These are phyloP conservation scores for Hypericum androsaemum DNA, from an alignment of 345 rosid genomes.

Conservation along the genomic window DNA sequence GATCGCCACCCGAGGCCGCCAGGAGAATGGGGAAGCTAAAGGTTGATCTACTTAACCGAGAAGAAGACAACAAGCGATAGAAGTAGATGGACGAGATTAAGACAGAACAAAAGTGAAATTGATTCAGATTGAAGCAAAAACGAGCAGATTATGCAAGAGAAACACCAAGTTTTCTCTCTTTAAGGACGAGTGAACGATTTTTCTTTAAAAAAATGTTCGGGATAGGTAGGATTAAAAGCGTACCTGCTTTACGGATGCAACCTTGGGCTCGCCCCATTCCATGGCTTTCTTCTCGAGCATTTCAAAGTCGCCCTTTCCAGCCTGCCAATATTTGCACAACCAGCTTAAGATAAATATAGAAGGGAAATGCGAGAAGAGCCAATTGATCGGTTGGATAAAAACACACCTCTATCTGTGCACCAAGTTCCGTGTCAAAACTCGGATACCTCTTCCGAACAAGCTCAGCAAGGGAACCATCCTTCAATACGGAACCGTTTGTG, in stretches of 20 bases:
- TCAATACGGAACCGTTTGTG: background rate
- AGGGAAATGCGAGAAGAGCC: no score
- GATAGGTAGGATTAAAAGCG: no score
- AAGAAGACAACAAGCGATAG: no score
- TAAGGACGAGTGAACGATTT: no score
- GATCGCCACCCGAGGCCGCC: no score
- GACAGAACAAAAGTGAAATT: no score
- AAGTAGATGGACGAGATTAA: no score
- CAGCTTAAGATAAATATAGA: background rate
- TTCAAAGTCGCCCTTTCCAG: conserved; percentile 77
- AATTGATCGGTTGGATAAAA: no score
- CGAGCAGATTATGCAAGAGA: background rate
- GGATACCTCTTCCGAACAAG: conserved; percentile 60
- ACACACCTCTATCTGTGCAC: conserved; percentile 53
- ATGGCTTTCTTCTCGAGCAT: conserved; percentile 73
- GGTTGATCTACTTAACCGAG: no score
- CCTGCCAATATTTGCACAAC: conserved; percentile 26
- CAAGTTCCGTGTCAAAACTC: conserved; percentile 64
- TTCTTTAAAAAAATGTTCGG: no score
- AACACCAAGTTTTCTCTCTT: no score
- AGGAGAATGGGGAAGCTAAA: no score
- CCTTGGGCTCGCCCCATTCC: conserved; percentile 85
- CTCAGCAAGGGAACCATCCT: conserved; percentile 65
- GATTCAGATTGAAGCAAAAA: background rate
- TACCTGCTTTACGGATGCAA: conserved; percentile 95